Evolutionary conservation across 768 basidiomycete species (phyloP), one percentile per base, ranked within the genome.

Genomic region (Psilocybe azurescens): DNA sequence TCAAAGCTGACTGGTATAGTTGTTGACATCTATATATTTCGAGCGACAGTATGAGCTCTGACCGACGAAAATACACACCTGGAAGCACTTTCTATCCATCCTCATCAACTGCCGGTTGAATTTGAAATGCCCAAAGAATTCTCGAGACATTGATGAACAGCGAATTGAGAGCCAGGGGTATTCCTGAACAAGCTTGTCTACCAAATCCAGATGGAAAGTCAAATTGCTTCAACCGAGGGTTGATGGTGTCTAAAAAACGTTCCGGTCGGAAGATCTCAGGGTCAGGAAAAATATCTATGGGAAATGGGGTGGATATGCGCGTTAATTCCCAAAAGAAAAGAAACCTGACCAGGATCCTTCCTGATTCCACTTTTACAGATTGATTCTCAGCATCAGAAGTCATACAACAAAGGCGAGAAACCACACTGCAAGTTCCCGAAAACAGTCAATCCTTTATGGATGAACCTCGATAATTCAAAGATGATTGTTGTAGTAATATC

Each of bases 131-230:
- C 71, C 77, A 77, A 3, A 80, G 63, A 3, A 81, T 66, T 14
- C 73, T 66, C 6, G 79, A 69, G n/a, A 76, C 62, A 55, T 75
- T 75, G 56, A 76, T 72, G 63, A 75, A 77, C 14, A 77, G 44
- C 1, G 74, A 75, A 56, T 73, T 74, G 47, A 69, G 68, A 2
- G 78, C 78, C 11, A 78, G 71, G 44, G 74, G 75, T 67, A 74
- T 74, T 3, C 75, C 77, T 0, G 73, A 78, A 59, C 78, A 80
- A 20, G 77, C 73, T 41, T 77, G 70, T 51, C 79, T 67, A 36
- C 79, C 80, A 61, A 79, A 81, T 3, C 80, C 76, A 64, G 79
- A 81, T 13, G 76, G 73, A 39, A 78, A 67, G 24, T 74, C 74
- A 46, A 77, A 75, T 11, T 69, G 61, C 62, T 72, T 61, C 14